phyloP scores from a whole-genome alignment of 306 rosid species.

The Dryas drummondii region DNA sequence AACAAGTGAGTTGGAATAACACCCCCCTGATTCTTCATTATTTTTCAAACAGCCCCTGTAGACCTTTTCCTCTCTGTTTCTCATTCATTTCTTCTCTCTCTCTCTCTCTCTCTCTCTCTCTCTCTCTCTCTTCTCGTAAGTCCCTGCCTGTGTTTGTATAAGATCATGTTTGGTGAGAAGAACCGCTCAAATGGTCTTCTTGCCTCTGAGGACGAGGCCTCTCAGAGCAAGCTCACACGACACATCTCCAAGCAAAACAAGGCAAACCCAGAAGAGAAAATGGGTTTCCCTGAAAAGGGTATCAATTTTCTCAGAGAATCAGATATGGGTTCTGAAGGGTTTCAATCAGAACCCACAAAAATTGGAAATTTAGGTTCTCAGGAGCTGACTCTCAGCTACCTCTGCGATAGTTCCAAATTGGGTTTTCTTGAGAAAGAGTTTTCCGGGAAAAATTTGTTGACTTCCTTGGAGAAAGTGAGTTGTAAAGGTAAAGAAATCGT shows the following conservation, averaged over 20 bases:
- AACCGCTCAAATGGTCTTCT: constrained; percentile 44
- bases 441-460: constrained; percentile 45
- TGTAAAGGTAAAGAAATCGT: constrained; percentile 68
- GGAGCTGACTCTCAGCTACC: constrained; percentile 86
- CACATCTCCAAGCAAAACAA: constrained; percentile 43
- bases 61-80: constrained; percentile 1
- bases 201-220: constrained; percentile 72
- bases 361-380: constrained; percentile 50
- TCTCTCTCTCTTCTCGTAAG: background rate
- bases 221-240: constrained; percentile 67
- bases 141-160: background rate
- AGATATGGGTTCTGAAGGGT: constrained; percentile 38
- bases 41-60: constrained; percentile 34
- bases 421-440: constrained; percentile 53
- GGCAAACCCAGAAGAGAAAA: constrained; percentile 41
- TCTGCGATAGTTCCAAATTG: constrained; percentile 62
- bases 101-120: background rate
- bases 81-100: background rate
- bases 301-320: constrained; percentile 46
- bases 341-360: constrained; percentile 35
- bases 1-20: constrained; percentile 8
- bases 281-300: constrained; percentile 39
- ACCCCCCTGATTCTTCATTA: constrained; percentile 24
- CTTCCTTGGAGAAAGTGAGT: constrained; percentile 48
- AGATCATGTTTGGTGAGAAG: constrained; percentile 62